These are phyloP conservation scores for Diaporthe destruens DNA, from an alignment of 2,329 filamentous ascomycete genomes.

Conservation along the genomic window DNA sequence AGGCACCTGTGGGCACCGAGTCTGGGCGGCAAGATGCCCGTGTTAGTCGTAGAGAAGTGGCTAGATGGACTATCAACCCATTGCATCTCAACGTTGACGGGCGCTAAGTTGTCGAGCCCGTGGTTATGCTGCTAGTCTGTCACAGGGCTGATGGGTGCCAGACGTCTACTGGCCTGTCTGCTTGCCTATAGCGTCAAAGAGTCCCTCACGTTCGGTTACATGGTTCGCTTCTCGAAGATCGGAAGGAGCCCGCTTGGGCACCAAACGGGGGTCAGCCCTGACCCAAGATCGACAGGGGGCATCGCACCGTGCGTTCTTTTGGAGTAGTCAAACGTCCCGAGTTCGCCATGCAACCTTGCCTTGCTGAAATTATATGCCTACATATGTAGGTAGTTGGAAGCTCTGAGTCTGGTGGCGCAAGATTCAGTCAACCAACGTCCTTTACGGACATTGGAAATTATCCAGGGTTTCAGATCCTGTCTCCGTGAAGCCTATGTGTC, in stretches of 20 bases:
- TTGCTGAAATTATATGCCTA: not conserved
- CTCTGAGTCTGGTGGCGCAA: not conserved
- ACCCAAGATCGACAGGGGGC: slow-evolving; percentile 23
- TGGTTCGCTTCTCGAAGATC: slow-evolving; percentile 11
- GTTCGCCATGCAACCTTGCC: not conserved
- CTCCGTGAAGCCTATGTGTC: not conserved
- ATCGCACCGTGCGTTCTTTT: not conserved
- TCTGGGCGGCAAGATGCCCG: not conserved
- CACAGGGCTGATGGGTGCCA: not conserved
- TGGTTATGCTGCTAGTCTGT: not conserved
- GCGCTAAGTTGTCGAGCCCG: not conserved
- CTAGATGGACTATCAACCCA: not conserved
- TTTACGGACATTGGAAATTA: not conserved
- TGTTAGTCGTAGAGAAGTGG: not conserved
- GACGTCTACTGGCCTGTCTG: not conserved
- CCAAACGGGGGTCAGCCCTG: slow-evolving; percentile 29
- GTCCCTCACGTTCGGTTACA: not conserved
- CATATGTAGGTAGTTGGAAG: no score
- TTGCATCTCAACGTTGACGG: not conserved
- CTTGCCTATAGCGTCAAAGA: not conserved
- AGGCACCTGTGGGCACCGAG: not conserved
- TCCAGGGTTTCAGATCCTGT: not conserved
- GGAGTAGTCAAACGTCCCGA: not conserved
- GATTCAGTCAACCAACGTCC: not conserved
- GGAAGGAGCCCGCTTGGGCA: slow-evolving; percentile 30